Conservation (phyloP, 163 green algal species). For the Chlorella variabilis region DNA sequence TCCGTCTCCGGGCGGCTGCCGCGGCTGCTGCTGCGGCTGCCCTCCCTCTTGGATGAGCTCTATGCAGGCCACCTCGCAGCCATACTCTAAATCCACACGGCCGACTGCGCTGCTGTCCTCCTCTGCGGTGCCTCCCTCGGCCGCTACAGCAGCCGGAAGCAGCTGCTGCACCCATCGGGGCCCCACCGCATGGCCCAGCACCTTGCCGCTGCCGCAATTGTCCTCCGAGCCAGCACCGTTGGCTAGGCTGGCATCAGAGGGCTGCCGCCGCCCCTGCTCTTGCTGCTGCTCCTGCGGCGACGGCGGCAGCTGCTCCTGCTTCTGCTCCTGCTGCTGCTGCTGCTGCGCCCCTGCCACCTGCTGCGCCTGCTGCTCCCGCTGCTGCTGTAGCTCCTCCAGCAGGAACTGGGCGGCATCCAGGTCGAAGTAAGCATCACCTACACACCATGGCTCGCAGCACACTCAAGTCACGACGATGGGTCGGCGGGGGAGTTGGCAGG, state of each 20-base stretch:
- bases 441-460: neutral
- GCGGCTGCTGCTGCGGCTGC: neutral
- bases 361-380: constrained; percentile 2
- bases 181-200: constrained; percentile 66
- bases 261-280: constrained; percentile 20
- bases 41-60: neutral
- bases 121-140: too few relatives aligned
- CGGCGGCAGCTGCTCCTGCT: neutral
- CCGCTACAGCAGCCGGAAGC: neutral
- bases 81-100: constrained; percentile 48
- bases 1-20: neutral
- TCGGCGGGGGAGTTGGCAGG: too few relatives aligned
- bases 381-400: constrained; percentile 53
- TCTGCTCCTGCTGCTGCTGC: neutral
- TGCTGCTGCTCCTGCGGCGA: constrained; percentile 9
- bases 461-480: too few relatives aligned
- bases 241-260: neutral
- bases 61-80: constrained; percentile 27
- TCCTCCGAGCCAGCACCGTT: too few relatives aligned
- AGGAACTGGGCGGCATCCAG: constrained; percentile 83
- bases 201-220: neutral
- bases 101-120: too few relatives aligned
- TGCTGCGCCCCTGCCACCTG: neutral
- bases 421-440: constrained; percentile 89
- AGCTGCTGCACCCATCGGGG: constrained; percentile 63